A percentile compares a stretch with the other conserved stretches of the same genome.
These are phyloP conservation scores for Prunus salicina DNA, from an alignment of 306 rosid species.

Conservation along the genomic window DNA sequence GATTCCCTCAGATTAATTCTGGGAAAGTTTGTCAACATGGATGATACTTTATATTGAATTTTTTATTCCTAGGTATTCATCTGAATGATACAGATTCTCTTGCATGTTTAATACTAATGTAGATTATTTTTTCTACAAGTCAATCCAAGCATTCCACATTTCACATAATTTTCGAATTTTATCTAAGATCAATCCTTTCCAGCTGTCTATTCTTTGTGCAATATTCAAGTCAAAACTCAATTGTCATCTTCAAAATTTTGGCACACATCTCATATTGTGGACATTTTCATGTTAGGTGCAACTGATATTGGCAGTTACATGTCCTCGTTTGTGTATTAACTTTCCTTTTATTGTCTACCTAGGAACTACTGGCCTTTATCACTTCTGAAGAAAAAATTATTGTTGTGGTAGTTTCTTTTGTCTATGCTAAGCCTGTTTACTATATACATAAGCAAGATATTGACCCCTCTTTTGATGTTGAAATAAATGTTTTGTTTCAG, in stretches of 20 bases:
- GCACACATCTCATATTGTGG: background rate
- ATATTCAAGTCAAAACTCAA: background rate
- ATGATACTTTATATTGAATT: background rate
- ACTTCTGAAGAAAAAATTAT: background rate
- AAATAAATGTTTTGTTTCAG: constrained; percentile 30
- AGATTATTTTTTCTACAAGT: background rate
- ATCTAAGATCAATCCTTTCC: background rate
- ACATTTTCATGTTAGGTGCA: background rate
- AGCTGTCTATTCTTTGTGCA: background rate
- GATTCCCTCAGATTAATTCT: background rate
- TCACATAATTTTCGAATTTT: background rate
- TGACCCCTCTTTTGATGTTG: background rate
- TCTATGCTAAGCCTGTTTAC: background rate
- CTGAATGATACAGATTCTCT: too few species aligned
- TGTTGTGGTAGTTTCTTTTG: background rate
- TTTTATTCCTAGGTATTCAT: background rate
- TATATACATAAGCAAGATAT: background rate
- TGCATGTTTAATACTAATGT: background rate
- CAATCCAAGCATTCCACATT: background rate
- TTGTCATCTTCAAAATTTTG: background rate
- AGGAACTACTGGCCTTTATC: background rate
- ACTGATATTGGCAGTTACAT: background rate
- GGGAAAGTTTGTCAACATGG: background rate
- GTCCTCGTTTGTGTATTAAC: background rate
- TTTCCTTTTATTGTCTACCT: background rate